Evolutionary conservation across 441 rosid genomes (phyloP).

Genomic region (Sinapis alba): DNA sequence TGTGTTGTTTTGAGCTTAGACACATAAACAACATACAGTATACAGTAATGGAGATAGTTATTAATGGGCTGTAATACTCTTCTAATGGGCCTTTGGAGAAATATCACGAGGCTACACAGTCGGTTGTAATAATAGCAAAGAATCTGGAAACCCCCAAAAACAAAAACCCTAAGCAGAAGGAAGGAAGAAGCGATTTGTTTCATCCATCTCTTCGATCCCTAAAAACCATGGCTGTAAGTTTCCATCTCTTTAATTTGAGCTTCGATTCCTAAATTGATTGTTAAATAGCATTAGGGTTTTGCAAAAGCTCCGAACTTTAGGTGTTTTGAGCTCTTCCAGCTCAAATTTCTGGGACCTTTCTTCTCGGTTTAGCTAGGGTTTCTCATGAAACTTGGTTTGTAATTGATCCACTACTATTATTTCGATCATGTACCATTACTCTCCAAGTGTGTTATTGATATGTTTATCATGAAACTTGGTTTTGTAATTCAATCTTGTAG

Average conservation of each 20-base stretch:
- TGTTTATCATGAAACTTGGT: neutral
- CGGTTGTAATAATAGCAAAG: neutral
- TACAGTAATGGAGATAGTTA: neutral
- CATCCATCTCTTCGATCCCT: neutral
- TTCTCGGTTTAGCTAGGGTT: neutral
- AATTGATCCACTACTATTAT: too few species aligned
- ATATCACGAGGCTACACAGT: neutral
- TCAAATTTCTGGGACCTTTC: too few species aligned
- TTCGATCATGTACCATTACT: too few species aligned
- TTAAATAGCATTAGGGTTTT: neutral
- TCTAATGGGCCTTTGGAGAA: neutral
- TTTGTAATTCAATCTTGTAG: neutral
- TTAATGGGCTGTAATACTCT: constrained; percentile 1
- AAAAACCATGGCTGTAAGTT: constrained; percentile 39
- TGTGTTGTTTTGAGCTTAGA: neutral
- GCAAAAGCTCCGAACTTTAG: neutral
- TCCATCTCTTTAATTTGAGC: neutral
- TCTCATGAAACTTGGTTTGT: neutral
- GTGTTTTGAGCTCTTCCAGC: neutral
- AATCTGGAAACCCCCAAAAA: constrained; percentile 2
- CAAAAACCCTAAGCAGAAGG: constrained; percentile 18
- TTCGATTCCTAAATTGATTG: neutral
- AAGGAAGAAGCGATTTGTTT: neutral
- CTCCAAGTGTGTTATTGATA: too few species aligned
- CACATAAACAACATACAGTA: neutral